A percentile compares a stretch with the other conserved stretches of the same genome.
These are phyloP conservation scores for Claviceps arundinis DNA, from an alignment of 2,329 filamentous ascomycete species.

Conservation along the genomic window DNA sequence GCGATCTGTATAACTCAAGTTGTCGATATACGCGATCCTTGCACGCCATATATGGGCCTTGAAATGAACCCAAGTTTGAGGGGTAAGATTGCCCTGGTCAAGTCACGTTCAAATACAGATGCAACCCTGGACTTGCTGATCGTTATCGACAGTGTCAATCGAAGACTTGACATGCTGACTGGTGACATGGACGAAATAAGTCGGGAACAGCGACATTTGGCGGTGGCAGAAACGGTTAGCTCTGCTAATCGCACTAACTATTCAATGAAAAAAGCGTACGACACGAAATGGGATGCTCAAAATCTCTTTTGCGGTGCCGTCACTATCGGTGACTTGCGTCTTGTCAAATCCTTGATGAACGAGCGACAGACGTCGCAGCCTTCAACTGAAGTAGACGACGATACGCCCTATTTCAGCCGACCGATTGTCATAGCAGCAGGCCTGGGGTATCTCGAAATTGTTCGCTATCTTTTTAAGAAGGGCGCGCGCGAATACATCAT, in stretches of 20 bases:
- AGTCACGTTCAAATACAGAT: neutral
- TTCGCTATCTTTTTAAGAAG: neutral
- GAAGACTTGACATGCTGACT: neutral
- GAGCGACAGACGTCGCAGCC: neutral
- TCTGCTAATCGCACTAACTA: neutral
- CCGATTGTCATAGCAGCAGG: neutral
- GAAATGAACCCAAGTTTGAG: neutral
- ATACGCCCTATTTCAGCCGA: neutral
- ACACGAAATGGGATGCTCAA: neutral
- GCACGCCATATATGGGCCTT: neutral
- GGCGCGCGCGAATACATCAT: neutral
- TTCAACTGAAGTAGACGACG: neutral
- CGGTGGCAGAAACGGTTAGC: neutral
- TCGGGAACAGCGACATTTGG: neutral
- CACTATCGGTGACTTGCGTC: neutral
- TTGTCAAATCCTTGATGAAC: neutral
- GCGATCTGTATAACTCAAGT: neutral
- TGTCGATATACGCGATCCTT: neutral
- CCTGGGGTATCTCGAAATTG: neutral
- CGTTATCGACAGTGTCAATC: neutral
- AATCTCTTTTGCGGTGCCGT: conserved; percentile 1
- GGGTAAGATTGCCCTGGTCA: neutral
- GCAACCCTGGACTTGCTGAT: neutral
- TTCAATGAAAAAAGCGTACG: neutral
- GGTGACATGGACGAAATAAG: neutral